Evolutionary conservation across 371 early-diverging fungal genomes (phyloP).

Genomic region (Mucor velutinosus): DNA sequence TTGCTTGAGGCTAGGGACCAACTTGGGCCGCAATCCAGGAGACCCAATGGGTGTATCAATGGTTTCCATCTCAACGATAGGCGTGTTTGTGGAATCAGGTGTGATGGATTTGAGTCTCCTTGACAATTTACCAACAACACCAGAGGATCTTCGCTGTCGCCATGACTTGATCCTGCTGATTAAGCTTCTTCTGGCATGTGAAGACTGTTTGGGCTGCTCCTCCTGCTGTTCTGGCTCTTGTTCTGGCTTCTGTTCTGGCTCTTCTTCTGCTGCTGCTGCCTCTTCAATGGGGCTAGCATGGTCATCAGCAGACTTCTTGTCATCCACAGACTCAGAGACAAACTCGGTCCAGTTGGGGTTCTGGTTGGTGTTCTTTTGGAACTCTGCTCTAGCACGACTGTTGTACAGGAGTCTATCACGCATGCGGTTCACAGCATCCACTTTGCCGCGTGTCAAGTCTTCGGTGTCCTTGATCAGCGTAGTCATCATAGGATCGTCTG

Average conservation of each 20-base stretch:
- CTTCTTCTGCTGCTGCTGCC: not conserved
- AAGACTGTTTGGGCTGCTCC: not conserved
- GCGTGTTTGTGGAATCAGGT: conserved; percentile 25
- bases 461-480: conserved; percentile 40
- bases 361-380: conserved; percentile 38
- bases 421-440: conserved; percentile 54
- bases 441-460: conserved; percentile 34
- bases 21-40: conserved; percentile 27
- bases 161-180: conserved; percentile 32
- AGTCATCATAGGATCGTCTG: conserved; percentile 31
- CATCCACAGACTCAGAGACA: conserved; percentile 14
- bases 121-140: conserved; percentile 21
- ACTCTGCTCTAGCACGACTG: conserved; percentile 41
- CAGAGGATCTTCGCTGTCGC: conserved; percentile 19
- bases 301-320: conserved; percentile 6
- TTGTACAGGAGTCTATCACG: conserved; percentile 49
- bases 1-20: conserved; percentile 4
- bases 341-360: conserved; percentile 48
- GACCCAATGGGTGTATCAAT: conserved; percentile 43
- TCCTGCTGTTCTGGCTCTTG: not conserved
- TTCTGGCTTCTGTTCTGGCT: not conserved
- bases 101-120: conserved; percentile 22
- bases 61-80: conserved; percentile 45
- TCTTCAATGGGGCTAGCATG: not conserved
- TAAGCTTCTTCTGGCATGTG: conserved; percentile 20